Evolutionary conservation across 2,329 filamentous ascomycete genomes (phyloP).

Genomic region (Fusarium haematococcum): DNA sequence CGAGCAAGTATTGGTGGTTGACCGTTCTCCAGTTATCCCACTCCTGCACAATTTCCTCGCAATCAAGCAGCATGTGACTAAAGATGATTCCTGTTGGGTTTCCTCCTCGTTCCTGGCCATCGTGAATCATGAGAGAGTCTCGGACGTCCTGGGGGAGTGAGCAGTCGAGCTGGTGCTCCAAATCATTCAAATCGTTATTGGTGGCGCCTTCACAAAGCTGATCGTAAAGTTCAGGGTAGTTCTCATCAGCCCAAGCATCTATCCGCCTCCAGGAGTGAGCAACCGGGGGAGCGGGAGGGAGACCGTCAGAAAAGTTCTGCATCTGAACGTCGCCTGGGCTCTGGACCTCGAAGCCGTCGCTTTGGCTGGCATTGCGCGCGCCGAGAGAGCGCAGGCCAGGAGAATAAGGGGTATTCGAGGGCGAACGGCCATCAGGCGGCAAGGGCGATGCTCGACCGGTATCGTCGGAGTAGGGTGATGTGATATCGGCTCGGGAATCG

Average conservation of each 20-base stretch:
- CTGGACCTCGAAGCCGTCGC: conserved; percentile 76
- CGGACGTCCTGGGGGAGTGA: conserved; percentile 93
- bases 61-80: conserved; percentile 94
- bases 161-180: conserved; percentile 96
- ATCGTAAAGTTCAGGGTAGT: conserved; percentile 94
- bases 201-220: conserved; percentile 94
- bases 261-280: conserved; percentile 94
- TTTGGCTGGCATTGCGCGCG: conserved; percentile 73
- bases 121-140: conserved; percentile 90
- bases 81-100: conserved; percentile 93
- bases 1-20: conserved; percentile 86
- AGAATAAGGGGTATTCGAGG: conserved; percentile 82
- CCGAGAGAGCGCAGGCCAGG: conserved; percentile 87
- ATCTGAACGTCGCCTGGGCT: conserved; percentile 89
- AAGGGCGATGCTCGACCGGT: conserved; percentile 64
- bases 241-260: conserved; percentile 91
- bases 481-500: conserved; percentile 88
- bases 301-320: conserved; percentile 93
- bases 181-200: conserved; percentile 93
- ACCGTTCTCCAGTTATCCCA: conserved; percentile 97
- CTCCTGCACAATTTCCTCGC: conserved; percentile 97
- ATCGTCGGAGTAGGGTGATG: conserved; percentile 83
- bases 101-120: conserved; percentile 96
- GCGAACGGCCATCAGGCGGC: conserved; percentile 52
- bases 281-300: conserved; percentile 89